Evolutionary conservation across 1,139 yeast genomes (phyloP), one percentile per base, ranked within the genome.

Genomic region (Arxiozyma heterogenica): DNA sequence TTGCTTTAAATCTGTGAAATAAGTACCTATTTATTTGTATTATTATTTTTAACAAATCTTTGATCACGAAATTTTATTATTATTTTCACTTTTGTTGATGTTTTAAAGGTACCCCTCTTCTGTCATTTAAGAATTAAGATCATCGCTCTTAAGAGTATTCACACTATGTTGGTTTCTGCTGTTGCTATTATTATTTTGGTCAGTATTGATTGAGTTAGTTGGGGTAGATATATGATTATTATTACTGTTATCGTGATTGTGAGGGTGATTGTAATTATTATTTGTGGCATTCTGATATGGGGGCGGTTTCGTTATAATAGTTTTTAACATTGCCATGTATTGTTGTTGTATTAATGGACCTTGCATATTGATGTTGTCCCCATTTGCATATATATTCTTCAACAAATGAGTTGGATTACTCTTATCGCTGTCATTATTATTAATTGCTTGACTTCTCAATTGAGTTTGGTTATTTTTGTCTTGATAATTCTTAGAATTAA

Each of bases 291-390:
- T 12, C 5, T 44, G 47, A 18, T 44, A 44, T 27, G 18, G 47
- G 27, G 27, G 47, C 7, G 27, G 41, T 27, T 27, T 44, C 47
- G 27, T 44, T 22, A 44, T 44, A 21, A 44, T 44, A 25, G 47
- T 18, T 44, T 44, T 44, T 18, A 44, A 27, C 47, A 44, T 44
- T 7, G 47, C 22, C 47, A 44, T 44, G 22, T 44, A 44, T 15
- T 44, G 47, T 27, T 44, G 47, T 44, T 44, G 41, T 23, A 44
- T 30, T n/a, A 39, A 21, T n/a, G 41, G 47, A 44, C 27, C 41
- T 44, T 44, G 41, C 39, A 44, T 44, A 18, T 44, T 44, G 17
- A 44, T 44, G 17, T 22, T 23, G 15, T 22, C 23, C 7, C 47
- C 47, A 27, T 44, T 44, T 44, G 47, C 23, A 23, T 43, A 23